phyloP scores from a whole-genome alignment of 345 rosid species.

The Aquilaria malaccensis region DNA sequence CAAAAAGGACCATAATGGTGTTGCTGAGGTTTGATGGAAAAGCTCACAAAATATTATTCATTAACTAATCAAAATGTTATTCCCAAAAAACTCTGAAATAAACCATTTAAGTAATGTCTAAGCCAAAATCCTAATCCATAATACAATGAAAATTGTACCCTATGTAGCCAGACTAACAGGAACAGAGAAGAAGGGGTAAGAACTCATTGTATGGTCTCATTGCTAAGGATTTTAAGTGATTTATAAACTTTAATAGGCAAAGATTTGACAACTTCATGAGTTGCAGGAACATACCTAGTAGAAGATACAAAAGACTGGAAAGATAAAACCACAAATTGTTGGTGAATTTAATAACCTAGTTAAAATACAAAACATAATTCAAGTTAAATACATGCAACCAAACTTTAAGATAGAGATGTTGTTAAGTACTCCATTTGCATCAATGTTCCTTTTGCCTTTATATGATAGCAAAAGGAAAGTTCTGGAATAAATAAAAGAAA shows the following conservation, averaged over 20 bases:
- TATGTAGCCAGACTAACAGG: too few species aligned
- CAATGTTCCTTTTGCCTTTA: slow-evolving; percentile 77
- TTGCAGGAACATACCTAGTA: slow-evolving; percentile 93
- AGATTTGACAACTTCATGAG: slow-evolving; percentile 76
- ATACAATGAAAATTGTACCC: slow-evolving; percentile 2
- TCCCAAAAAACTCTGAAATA: not conserved
- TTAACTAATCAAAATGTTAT: not conserved
- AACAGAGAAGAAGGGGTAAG: too few species aligned
- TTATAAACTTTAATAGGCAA: slow-evolving; percentile 60
- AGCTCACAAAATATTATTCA: too few species aligned
- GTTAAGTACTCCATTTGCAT: slow-evolving; percentile 55
- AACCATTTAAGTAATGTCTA: not conserved
- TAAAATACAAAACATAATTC: slow-evolving; percentile 16
- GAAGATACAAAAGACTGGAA: slow-evolving; percentile 79
- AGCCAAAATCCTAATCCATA: not conserved
- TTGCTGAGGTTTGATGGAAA: too few species aligned
- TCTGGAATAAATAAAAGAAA: not conserved
- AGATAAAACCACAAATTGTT: slow-evolving; percentile 91
- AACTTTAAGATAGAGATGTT: too few species aligned
- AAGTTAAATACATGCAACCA: slow-evolving; percentile 19
- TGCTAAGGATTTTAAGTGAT: slow-evolving; percentile 47
- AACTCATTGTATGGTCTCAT: slow-evolving; percentile 74
- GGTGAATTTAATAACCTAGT: slow-evolving; percentile 97
- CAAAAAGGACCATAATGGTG: too few species aligned
- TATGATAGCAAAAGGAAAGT: slow-evolving; percentile 27